Conservation (phyloP, 2,329 filamentous ascomycete genomes). For the Arthrobotrys entomopaga region DNA sequence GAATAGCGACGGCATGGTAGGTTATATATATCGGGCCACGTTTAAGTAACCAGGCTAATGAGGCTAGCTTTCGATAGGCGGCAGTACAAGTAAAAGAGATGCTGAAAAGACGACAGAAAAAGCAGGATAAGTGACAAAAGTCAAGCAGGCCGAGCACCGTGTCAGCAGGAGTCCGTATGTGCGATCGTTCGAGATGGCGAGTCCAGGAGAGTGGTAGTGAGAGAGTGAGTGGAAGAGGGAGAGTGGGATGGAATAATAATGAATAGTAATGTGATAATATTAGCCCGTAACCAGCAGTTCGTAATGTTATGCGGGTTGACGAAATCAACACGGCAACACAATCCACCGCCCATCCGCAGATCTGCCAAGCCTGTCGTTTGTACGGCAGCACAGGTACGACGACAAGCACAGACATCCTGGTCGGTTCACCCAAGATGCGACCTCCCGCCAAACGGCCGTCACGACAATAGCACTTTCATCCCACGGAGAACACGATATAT, state of each 20-base stretch:
- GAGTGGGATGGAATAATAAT: slow-evolving; percentile 34
- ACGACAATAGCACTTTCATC: too few relatives aligned
- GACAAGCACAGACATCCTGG: slow-evolving; percentile 20
- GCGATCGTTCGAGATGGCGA: neutral
- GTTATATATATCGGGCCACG: slow-evolving; percentile 48
- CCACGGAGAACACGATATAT: slow-evolving; percentile 2
- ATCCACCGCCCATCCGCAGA: slow-evolving; percentile 3
- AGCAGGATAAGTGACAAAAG: too few relatives aligned
- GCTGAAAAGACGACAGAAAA: too few relatives aligned
- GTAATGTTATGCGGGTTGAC: slow-evolving; percentile 49
- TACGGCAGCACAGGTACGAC: neutral
- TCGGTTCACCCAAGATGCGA: slow-evolving; percentile 21
- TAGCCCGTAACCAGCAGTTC: neutral
- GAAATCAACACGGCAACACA: slow-evolving; percentile 51
- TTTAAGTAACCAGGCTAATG: slow-evolving; percentile 21
- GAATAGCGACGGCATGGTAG: slow-evolving; percentile 67
- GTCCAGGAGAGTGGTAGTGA: neutral
- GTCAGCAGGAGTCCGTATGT: too few relatives aligned
- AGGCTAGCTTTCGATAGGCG: neutral
- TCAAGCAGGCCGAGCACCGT: too few relatives aligned
- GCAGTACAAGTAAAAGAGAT: neutral
- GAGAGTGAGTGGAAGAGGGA: slow-evolving; percentile 13
- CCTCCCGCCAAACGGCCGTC: neutral
- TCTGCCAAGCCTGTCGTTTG: slow-evolving; percentile 31
- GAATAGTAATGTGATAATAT: neutral